Percentiles rank a stretch among this genome's conserved stretches.
These are phyloP conservation scores for Verticillium dahliae DNA, from an alignment of 2,329 filamentous ascomycete genomes.

Conservation along the genomic window DNA sequence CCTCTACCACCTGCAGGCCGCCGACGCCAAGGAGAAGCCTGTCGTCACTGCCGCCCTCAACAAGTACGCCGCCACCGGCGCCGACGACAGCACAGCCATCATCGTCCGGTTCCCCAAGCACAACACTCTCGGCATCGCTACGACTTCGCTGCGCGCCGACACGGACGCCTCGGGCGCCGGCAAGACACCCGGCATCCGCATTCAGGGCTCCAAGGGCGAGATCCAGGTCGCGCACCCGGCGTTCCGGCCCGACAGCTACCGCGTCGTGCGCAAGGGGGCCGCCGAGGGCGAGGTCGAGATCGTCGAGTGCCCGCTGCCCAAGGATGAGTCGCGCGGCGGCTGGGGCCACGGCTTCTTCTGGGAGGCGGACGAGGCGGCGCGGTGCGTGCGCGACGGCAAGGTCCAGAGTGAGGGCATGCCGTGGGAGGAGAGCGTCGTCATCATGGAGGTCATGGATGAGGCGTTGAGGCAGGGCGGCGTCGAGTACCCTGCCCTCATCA, in stretches of 20 bases:
- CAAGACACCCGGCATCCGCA: constrained; percentile 62
- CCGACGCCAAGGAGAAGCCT: constrained; percentile 59
- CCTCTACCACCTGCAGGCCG: constrained; percentile 72
- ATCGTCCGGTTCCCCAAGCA: constrained; percentile 67
- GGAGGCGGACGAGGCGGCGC: constrained; percentile 75
- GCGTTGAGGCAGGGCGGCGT: constrained; percentile 47
- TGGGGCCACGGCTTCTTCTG: constrained; percentile 82
- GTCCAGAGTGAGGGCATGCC: constrained; percentile 67
- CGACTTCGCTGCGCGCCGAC: constrained; percentile 56
- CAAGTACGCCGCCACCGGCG: constrained; percentile 64
- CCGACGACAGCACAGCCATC: constrained; percentile 71
- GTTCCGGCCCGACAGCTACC: constrained; percentile 61
- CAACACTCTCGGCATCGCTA: constrained; percentile 66
- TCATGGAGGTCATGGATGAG: constrained; percentile 70
- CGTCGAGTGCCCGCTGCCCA: constrained; percentile 47
- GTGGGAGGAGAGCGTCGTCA: constrained; percentile 70
- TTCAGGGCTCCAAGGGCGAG: constrained; percentile 76
- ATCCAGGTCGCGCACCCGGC: constrained; percentile 72
- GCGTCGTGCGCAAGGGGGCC: constrained; percentile 49
- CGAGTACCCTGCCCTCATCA: constrained; percentile 49
- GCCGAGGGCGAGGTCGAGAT: constrained; percentile 39
- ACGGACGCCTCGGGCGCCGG: constrained; percentile 50
- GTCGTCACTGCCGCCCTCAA: constrained; percentile 62
- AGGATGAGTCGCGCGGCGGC: constrained; percentile 35
- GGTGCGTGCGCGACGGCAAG: constrained; percentile 69